Evolutionary conservation across 2,329 filamentous ascomycete species (phyloP), one percentile per base, ranked within the genome.

Genomic region (Apiospora pterosperma): DNA sequence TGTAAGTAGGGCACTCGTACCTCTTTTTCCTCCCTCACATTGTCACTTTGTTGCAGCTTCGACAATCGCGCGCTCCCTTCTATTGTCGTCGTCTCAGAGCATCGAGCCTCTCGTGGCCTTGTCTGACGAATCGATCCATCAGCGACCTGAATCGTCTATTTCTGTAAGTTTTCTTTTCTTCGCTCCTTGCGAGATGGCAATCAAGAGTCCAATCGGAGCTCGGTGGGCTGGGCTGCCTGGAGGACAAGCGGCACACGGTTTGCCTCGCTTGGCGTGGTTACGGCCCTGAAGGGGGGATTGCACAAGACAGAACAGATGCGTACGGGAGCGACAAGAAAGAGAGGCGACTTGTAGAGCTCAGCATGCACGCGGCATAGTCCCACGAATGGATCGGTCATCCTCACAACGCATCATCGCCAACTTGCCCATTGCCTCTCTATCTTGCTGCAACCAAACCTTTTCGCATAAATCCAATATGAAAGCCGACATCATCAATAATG

Each of bases 201-300:
- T n/a, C 25, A 16, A 42, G 41, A 42, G 44, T 28, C 44, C 44
- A 52, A 31, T 52, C 44, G 44, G 44, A 52, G 44, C 23, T 28
- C 44, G 44, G 25, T 52, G 31, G 31, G 25, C 44, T 16, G 14
- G n/a, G n/a, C n/a, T n/a, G n/a, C 44, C 44, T 52, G 44, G 19
- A 55, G 28, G 44, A 55, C 63, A 52, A 64, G 58, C 44, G 21
- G 19, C 36, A 14, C 44, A 28, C 59, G 63, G 34, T 64, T 62
- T 62, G 63, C 63, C 41, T 64, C 44, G 59, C 59, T 59, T 61
- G 59, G 59, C 23, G 23, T 58, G 36, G 34, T 38, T 23, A 42
- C 59, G 31, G n/a, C 42, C 19, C 39, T 31, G 16, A 31, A 34
- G 59, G 41, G 48, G 48, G 48, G 48, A 55, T 55, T 55, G 48